phyloP scores from a whole-genome alignment of 2,329 filamentous ascomycete species.

The Neonectria neomacrospora region DNA sequence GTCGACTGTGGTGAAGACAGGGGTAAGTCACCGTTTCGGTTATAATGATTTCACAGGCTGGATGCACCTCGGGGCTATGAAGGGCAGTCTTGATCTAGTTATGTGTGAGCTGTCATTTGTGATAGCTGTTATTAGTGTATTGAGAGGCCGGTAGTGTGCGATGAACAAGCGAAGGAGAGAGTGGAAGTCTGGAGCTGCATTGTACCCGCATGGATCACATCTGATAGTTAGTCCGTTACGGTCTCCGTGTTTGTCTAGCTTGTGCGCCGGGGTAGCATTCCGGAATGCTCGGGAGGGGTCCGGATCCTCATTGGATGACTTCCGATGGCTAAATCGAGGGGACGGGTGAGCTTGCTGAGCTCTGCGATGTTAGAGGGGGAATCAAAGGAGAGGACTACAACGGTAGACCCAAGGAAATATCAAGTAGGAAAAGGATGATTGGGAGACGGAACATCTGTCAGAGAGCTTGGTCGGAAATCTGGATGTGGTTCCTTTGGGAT shows the following conservation, averaged over 20 bases:
- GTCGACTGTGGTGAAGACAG: background rate
- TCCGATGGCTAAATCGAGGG: conserved; percentile 5
- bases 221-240: conserved; percentile 2
- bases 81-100: background rate
- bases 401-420: background rate
- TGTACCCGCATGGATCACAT: background rate
- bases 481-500: background rate
- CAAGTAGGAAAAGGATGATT: background rate
- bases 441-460: background rate
- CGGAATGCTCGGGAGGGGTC: conserved; percentile 24
- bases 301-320: conserved; percentile 9
- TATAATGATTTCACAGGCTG: background rate
- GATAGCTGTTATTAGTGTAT: background rate
- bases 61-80: background rate
- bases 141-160: background rate
- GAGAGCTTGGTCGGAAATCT: background rate
- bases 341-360: conserved; percentile 9
- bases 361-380: background rate
- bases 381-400: background rate
- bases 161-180: background rate
- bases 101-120: background rate
- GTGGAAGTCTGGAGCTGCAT: background rate
- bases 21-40: background rate
- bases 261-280: background rate
- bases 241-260: background rate